These are phyloP conservation scores for Podaxis sp. DNA, from an alignment of 768 basidiomycete genomes.

Conservation along the genomic window DNA sequence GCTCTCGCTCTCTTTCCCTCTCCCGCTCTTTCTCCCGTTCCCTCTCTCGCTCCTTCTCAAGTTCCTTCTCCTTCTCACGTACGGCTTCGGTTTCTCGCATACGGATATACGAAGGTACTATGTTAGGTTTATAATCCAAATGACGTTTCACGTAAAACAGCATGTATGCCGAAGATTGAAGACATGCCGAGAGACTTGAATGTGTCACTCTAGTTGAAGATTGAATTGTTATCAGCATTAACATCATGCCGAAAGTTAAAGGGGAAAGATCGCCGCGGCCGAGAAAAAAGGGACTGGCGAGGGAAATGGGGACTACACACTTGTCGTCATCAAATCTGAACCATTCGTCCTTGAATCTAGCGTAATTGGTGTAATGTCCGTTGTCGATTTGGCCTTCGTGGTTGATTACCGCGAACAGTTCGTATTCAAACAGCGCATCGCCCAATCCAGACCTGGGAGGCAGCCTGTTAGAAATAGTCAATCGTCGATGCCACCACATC, in stretches of 20 bases:
- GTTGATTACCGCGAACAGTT: slow-evolving; percentile 90
- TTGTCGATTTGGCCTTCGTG: slow-evolving; percentile 95
- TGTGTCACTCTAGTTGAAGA: slow-evolving; percentile 57
- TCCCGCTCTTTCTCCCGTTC: slow-evolving; percentile 43
- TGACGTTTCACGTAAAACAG: slow-evolving; percentile 93
- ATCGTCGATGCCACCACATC: background rate
- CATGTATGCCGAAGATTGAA: slow-evolving; percentile 85
- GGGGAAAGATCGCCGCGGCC: background rate
- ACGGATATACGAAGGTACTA: slow-evolving; percentile 66
- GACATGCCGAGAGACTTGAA: slow-evolving; percentile 64
- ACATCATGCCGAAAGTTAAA: background rate
- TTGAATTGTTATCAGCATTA: background rate
- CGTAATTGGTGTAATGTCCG: slow-evolving; percentile 91
- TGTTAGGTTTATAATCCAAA: slow-evolving; percentile 77
- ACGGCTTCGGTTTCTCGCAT: slow-evolving; percentile 67
- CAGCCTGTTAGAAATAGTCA: background rate
- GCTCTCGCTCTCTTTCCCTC: slow-evolving; percentile 31
- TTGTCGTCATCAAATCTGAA: slow-evolving; percentile 27
- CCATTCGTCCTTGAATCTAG: slow-evolving; percentile 82
- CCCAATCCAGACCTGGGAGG: slow-evolving; percentile 44
- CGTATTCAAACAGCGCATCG: slow-evolving; percentile 75
- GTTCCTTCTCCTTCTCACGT: slow-evolving; percentile 39
- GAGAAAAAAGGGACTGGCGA: slow-evolving; percentile 1
- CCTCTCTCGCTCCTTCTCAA: slow-evolving; percentile 43
- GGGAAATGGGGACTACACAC: background rate